Base-by-base conservation (phyloP, 225 moss, liverwort and hornwort genomes). In the Anthoceros angustus region DNA sequence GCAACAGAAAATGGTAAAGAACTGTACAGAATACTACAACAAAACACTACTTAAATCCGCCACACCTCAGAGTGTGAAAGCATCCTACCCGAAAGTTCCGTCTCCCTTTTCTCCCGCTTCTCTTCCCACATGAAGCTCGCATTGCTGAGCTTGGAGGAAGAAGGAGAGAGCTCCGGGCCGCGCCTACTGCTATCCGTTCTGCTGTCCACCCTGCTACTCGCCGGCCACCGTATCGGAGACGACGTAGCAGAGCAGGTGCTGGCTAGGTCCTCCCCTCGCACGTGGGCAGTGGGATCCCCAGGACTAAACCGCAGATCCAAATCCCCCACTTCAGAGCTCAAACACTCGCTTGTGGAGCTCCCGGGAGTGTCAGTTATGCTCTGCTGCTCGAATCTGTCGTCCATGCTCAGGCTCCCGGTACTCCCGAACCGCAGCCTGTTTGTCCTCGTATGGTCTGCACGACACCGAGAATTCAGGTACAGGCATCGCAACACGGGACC, bases 181-280 rank as follows among this genome's bases (percentile, higher is more conserved):
- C 71, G 75, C 79, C 88, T 80, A 64, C 90, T 48, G 4, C 55
- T 55, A 20, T 55, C 55, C 0, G n/a, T 55, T 23, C 55, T 55
- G 55, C 55, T 55, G 46, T 32, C 32, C 32, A 32, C 90, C 61
- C 82, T 73, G 74, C 85, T 86, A 40, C 83, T 90, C 65, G 90
- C 71, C 8, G 95, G 95, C 95, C 95, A 95, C 55, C 95, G 88
- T 70, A 95, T 72, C 25, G 94, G 95, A 25, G 90, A 94, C 9
- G 95, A 95, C n/a, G 85, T 83, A 42, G 85, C 78, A 61, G 90
- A 90, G 69, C 88, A 55, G 55, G 6, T 85, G 69, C 88, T 83
- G 25, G 79, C 80, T 64, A 77, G 84, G 61, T 95, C 95, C 43
- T 91, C 95, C 68, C 79, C 85, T 63, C 82, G 82, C 41, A 76